Conservation (phyloP, 1,139 yeast genomes). For the Debaryomyces nepalensis region DNA sequence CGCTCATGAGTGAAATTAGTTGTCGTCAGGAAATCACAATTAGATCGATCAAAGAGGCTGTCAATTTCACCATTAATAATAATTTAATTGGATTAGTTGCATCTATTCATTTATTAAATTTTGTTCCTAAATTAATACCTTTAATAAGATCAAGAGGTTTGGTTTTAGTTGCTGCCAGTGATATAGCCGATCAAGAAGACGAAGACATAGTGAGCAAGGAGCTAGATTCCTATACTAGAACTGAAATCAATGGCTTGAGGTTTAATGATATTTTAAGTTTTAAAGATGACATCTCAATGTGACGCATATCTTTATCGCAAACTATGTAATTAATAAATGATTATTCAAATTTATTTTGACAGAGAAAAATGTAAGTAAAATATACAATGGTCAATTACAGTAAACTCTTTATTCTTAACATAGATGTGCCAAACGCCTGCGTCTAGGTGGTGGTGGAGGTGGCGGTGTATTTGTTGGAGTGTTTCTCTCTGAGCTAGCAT, state of each 20-base stretch:
- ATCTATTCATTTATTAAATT: conserved; percentile 67
- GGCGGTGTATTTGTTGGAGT: conserved; percentile 7
- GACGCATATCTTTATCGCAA: conserved; percentile 19
- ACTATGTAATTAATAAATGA: too few relatives aligned
- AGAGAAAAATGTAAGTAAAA: too few relatives aligned
- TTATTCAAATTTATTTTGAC: too few relatives aligned
- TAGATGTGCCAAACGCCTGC: conserved; percentile 18
- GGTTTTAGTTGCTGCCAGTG: conserved; percentile 73
- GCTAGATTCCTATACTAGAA: conserved; percentile 47
- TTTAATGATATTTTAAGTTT: conserved; percentile 69
- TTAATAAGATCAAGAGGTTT: conserved; percentile 81
- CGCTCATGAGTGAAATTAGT: conserved; percentile 24
- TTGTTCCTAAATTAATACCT: conserved; percentile 78
- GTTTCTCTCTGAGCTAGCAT: background rate
- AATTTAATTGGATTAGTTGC: conserved; percentile 84
- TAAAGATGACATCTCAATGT: conserved; percentile 71
- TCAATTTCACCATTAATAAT: conserved; percentile 74
- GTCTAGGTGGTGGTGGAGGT: conserved; percentile 25
- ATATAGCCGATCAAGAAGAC: conserved; percentile 34
- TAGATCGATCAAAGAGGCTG: conserved; percentile 53
- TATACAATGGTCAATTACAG: background rate
- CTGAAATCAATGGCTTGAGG: conserved; percentile 77
- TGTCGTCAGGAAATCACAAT: conserved; percentile 45
- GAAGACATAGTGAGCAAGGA: conserved; percentile 37
- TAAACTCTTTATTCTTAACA: background rate